Evolutionary conservation across 768 basidiomycete species (phyloP), one percentile per base, ranked within the genome.

Genomic region (Agaricus blazei): DNA sequence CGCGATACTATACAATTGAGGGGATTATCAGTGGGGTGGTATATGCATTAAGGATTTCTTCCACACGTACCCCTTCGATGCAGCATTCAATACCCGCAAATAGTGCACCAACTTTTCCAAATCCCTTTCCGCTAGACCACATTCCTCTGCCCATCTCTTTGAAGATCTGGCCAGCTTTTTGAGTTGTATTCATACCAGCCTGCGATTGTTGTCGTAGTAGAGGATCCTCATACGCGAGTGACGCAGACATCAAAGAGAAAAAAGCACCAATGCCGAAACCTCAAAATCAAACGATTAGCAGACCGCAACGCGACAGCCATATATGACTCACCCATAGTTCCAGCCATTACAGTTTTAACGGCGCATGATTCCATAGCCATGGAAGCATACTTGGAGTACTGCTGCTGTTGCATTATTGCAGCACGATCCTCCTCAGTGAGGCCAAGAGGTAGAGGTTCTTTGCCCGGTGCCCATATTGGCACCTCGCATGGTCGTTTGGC

Each of bases 21-120:
- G 27, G 11, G 9, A 51, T 7, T 31, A 29, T 48, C 28, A 57
- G 49, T 40, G 9, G 51, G 48, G 27, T 26, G 19, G 12, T 41
- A 42, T 26, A 52, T 36, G 26, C 52, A 42, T 45, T 52, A 11
- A 44, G 28, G 26, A 48, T 37, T 45, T 29, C 19, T 19, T 19
- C 26, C 19, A 14, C 34, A 84, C 93, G 67, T 70, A 90, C 95
- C 61, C 87, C 90, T 73, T 98, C 96, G 53, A 98, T 88, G 54
- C 93, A 86, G 63, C 96, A 98, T 72, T 98, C 96, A 7, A 92
- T 84, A 27, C 95, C 94, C n/a, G 93, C 88, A 67, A 91, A 98
- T 43, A 98, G 65, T 11, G 91, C 91, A 15, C 93, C 96, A 45
- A 98, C 92, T 74, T 93, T 95, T 0, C 85, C 94, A 64, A 98